Base-by-base conservation (phyloP, 2,329 filamentous ascomycete genomes). In the Cercospora beticola region DNA sequence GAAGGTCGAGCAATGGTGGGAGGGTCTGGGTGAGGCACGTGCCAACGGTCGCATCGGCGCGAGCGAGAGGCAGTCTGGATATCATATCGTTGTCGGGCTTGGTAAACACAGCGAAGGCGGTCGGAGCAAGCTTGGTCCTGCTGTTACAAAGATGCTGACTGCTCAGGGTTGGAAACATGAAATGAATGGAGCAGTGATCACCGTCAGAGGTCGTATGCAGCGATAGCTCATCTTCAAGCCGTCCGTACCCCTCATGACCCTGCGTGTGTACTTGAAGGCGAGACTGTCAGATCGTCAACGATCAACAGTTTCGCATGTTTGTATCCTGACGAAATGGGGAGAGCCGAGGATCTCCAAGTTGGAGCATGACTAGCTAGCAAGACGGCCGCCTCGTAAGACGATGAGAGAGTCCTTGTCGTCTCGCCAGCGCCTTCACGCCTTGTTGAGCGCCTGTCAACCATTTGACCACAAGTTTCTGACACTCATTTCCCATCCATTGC, bases 121-220 rank as follows among this genome's bases (percentile, higher is more conserved):
- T 0, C 89, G 87, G 65, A 92, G 91, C 1, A 89, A 88, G 73
- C 79, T 98, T 68, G 90, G 93, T 5, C 90, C 90, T 66, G 91
- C 91, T 16, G 93, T 98, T n/a, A 89, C 86, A 58, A 89, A 88
- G 75, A 89, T 89, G 76, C 82, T 98, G 52, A 85, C 89, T 46
- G 85, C 87, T 56, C 92, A 94, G 69, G 93, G 93, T 0, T 98
- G 94, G 94, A 93, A 87, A 77, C 83, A 95, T 36, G 87, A 93
- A 77, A 85, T 91, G 56, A 86, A 88, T 54, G 89, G 87, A 30
- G 94, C 93, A 0, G 86, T 87, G 43, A 86, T 94, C 75, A 81
- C 89, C 61, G 87, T 97, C 16, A 88, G 83, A 10, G 94, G 94
- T 0, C 64, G 67, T 36, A 33, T 61, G 12, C 46, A 31, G 33